Conservation (phyloP, 2,329 filamentous ascomycete species). For the Thermoascus crustaceus region DNA sequence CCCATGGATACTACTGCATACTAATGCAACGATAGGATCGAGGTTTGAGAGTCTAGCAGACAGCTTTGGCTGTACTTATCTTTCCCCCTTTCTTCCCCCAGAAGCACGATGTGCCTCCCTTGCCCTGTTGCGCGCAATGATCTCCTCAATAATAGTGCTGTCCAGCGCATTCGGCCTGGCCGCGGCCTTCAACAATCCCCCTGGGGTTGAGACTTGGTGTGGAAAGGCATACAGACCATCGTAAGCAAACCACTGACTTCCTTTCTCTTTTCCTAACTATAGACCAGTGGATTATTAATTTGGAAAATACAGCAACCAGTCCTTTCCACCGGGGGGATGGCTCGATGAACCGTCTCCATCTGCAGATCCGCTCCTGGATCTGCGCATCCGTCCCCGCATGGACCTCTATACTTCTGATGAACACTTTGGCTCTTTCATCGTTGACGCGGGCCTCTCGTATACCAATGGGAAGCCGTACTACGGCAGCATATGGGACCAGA, state of each 20-base stretch:
- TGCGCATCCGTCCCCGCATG: conserved; percentile 41
- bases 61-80: no score
- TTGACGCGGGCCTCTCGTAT: conserved; percentile 36
- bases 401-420: conserved; percentile 41
- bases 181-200: conserved; percentile 26
- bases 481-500: conserved; percentile 13
- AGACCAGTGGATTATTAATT: not conserved
- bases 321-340: conserved; percentile 42
- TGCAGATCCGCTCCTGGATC: conserved; percentile 31
- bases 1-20: no score
- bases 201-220: conserved; percentile 42
- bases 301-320: conserved; percentile 30
- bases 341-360: conserved; percentile 34
- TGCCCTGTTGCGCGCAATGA: no score
- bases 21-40: no score
- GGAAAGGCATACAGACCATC: conserved; percentile 40
- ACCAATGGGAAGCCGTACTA: conserved; percentile 28
- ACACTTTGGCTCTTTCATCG: conserved; percentile 30
- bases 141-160: no score
- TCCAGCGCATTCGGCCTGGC: not conserved
- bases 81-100: no score
- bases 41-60: no score
- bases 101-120: no score
- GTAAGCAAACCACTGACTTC: conserved; percentile 14
- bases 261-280: conserved; percentile 4